phyloP scores from a whole-genome alignment of 495 filamentous ascomycete species.

The Lasiosphaeriaceae sp. region DNA sequence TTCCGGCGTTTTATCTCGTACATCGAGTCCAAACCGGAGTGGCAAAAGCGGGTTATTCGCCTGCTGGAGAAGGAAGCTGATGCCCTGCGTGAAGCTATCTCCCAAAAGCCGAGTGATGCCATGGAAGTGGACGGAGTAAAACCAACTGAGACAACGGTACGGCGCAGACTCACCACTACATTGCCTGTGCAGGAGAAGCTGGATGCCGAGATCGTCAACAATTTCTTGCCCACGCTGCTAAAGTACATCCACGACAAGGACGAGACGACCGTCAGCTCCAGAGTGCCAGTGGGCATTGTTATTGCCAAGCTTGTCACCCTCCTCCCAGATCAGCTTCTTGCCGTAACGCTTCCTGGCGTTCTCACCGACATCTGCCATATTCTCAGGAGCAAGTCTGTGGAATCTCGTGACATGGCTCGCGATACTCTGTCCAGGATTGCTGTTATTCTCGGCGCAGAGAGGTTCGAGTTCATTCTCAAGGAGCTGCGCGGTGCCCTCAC shows the following conservation, averaged over 20 bases:
- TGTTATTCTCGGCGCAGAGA: constrained; percentile 69
- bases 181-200: constrained; percentile 69
- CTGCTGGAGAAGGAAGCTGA: constrained; percentile 79
- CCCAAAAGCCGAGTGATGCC: constrained; percentile 35
- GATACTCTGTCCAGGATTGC: constrained; percentile 83
- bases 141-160: constrained; percentile 10
- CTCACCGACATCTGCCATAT: constrained; percentile 91
- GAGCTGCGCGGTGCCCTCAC: constrained; percentile 78
- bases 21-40: constrained; percentile 72
- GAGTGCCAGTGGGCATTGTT: constrained; percentile 82
- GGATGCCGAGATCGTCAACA: constrained; percentile 65
- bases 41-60: constrained; percentile 79
- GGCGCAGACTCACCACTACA: constrained; percentile 55
- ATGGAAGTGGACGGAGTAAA: constrained; percentile 38
- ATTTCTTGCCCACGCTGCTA: constrained; percentile 70
- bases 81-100: constrained; percentile 55
- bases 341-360: constrained; percentile 70
- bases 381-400: constrained; percentile 80
- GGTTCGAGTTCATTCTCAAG: constrained; percentile 89
- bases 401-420: constrained; percentile 83
- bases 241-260: constrained; percentile 90
- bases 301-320: constrained; percentile 80
- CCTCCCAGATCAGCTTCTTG: constrained; percentile 66
- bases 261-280: constrained; percentile 84
- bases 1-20: constrained; percentile 77